These are phyloP conservation scores for Dryas integrifolia DNA, from an alignment of 331 rosid species.

Conservation along the genomic window DNA sequence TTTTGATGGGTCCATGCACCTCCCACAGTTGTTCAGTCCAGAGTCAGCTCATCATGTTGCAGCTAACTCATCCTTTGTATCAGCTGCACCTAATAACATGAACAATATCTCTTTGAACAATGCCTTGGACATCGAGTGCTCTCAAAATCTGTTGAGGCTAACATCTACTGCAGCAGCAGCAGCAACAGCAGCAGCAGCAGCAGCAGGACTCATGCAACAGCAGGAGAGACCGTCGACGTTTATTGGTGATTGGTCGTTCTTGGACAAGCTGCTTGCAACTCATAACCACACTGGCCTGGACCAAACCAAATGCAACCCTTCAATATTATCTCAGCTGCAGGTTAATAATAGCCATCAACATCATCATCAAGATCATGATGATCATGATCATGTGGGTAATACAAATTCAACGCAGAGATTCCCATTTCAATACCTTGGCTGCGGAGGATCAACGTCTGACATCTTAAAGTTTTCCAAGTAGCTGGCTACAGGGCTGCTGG, in stretches of 20 bases:
- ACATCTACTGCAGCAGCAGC: constrained; percentile 33
- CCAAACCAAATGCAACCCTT: constrained; percentile 33
- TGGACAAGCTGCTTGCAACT: constrained; percentile 79
- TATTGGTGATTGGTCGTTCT: constrained; percentile 81
- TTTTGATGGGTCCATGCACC: constrained; percentile 70
- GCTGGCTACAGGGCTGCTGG: constrained; percentile 8
- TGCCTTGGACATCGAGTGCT: constrained; percentile 55
- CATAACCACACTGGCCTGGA: constrained; percentile 31
- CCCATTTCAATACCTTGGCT: constrained; percentile 75
- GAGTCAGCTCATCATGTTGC: constrained; percentile 42
- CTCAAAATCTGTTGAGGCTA: constrained; percentile 60
- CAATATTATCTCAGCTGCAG: constrained; percentile 13
- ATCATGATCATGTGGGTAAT: constrained; percentile 21
- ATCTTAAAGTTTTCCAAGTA: constrained; percentile 62
- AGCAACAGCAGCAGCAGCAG: constrained; percentile 23
- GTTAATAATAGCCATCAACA: neutral
- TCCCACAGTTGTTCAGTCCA: constrained; percentile 84
- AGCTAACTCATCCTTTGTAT: constrained; percentile 19
- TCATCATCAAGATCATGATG: neutral
- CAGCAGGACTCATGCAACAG: constrained; percentile 42
- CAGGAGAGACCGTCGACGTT: constrained; percentile 37
- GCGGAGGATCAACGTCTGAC: constrained; percentile 37
- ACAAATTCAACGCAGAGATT: constrained; percentile 50
- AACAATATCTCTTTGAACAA: constrained; percentile 35
- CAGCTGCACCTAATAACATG: constrained; percentile 23